Percentiles rank a stretch among this genome's conserved stretches.
phyloP scores from a whole-genome alignment of 2,329 filamentous ascomycete species.

The Magnaporthales sp. region DNA sequence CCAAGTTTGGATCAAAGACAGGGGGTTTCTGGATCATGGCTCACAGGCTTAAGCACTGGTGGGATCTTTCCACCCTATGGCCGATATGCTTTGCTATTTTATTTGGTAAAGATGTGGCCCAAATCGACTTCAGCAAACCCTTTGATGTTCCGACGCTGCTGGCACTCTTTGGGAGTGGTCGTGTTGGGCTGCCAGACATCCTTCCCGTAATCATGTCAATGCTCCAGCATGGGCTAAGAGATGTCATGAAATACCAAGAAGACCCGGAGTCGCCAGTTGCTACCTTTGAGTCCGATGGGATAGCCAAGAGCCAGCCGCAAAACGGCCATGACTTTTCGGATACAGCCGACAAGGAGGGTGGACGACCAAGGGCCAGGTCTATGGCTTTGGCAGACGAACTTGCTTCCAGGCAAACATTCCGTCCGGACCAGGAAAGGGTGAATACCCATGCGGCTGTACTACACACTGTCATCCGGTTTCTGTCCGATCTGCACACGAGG shows the following conservation, averaged over 20 bases:
- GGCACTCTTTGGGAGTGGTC: slow-evolving; percentile 61
- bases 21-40: slow-evolving; percentile 85
- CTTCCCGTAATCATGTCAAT: slow-evolving; percentile 75
- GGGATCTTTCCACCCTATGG: slow-evolving; percentile 81
- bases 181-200: slow-evolving; percentile 67
- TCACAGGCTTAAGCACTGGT: slow-evolving; percentile 74
- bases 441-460: slow-evolving; percentile 57
- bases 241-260: slow-evolving; percentile 53
- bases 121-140: slow-evolving; percentile 61
- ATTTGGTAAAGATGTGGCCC: slow-evolving; percentile 73
- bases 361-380: slow-evolving; percentile 44
- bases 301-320: slow-evolving; percentile 13
- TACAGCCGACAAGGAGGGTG: slow-evolving; percentile 11
- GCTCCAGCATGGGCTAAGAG: slow-evolving; percentile 76
- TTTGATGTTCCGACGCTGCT: slow-evolving; percentile 69
- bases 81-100: slow-evolving; percentile 80
- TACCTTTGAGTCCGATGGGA: slow-evolving; percentile 8
- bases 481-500: slow-evolving; percentile 68
- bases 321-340: background rate
- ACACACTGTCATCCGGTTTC: slow-evolving; percentile 68
- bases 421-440: slow-evolving; percentile 38
- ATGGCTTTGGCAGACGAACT: slow-evolving; percentile 59
- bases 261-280: slow-evolving; percentile 45
- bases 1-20: slow-evolving; percentile 75
- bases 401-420: slow-evolving; percentile 17